Evolutionary conservation across 179 eudicot genomes (phyloP), one percentile per base, ranked within the genome.

Genomic region (Amaranthus tricolor): DNA sequence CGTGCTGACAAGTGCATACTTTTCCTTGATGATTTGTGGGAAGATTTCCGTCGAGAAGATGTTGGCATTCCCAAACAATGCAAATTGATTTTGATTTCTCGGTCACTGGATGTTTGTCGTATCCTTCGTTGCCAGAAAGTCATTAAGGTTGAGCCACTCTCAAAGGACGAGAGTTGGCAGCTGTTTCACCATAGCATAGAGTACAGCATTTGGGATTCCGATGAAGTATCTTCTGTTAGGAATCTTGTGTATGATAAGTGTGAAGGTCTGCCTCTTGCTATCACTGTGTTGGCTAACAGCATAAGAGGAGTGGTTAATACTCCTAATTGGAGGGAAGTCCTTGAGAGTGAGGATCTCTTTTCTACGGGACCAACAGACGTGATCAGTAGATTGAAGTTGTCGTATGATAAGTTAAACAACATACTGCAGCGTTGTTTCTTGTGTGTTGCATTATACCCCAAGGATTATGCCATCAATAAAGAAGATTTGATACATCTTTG

Each of bases 211-310:
- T 13, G 20, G 24, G 31, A 56, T 59, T 17, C 17, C 12, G 55
- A 47, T 16, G 62, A 75, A 10, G 55, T 58, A 8, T 20, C 44
- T 9, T 14, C 7, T 15, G 21, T 47, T 13, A 71, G 44, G 6
- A 48, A 75, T 45, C 55, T 21, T 56, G 15, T 75, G 16, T 67
- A 54, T 67, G 57, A 58, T 15, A 9, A 67, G n/a, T 75, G 72
- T 68, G 78, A 66, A 20, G 78, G 78, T 50, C 58, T 75, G n/a
- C 78, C 78, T 5, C 73, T 67, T 57, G 78, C 78, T 75, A 66
- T 75, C 17, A 48, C 48, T 24, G 49, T 3, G n/a, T 57, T 68
- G 66, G 78, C 72, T 6, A 57, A 67, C 6, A 31, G 57, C 58
- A 59, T 67, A 59, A 65, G 52, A 2, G 55, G 71, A 47, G 54